Evolutionary conservation across 306 rosid species (phyloP), one percentile per base, ranked within the genome.

Genomic region (Rosa chinensis): DNA sequence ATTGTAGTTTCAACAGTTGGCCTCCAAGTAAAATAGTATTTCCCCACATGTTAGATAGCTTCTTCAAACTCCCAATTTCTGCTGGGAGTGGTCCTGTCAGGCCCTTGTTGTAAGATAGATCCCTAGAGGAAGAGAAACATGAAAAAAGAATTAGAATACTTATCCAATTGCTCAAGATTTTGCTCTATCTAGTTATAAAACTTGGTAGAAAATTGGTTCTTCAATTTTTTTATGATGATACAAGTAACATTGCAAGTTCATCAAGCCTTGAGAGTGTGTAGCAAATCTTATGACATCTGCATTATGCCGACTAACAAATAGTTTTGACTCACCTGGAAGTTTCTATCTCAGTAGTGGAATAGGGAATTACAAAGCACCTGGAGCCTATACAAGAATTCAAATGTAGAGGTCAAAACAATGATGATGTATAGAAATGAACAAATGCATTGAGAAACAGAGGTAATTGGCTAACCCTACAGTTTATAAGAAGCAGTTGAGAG

Each of bases 41-140:
- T 21, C 39, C 88, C 85, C 86, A 92, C 97, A 92, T 75, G 80
- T 66, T 73, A 39, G 74, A 47, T 28, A 92, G 89, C 68, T 92
- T 89, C 79, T 43, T 81, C 83, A 92, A 78, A 43, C 76, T 80
- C 82, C 88, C 94, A 28, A 92, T 89, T 81, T 77, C 76, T 28
- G 0, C 13, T 23, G 90, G 91, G 71, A 92, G 87, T 23, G 81
- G 40, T 79, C 94, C 92, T 5, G 77, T 82, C 44, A 92, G 75
- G 1, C 70, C 68, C 62, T 47, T 66, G 77, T 92, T 92, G 88
- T 84, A 85, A 72, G 97, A 89, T 55, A 92, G 81, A 86, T 86
- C 97, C 86, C 97, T 92, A 81, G 10, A 84, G 7, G 72, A 71
- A 75, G 37, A 76, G 18, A 66, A 66, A 48, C 59, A 49, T 79